Evolutionary conservation across 2,329 filamentous ascomycete genomes (phyloP).

Genomic region (Sordariomycetes sp.): DNA sequence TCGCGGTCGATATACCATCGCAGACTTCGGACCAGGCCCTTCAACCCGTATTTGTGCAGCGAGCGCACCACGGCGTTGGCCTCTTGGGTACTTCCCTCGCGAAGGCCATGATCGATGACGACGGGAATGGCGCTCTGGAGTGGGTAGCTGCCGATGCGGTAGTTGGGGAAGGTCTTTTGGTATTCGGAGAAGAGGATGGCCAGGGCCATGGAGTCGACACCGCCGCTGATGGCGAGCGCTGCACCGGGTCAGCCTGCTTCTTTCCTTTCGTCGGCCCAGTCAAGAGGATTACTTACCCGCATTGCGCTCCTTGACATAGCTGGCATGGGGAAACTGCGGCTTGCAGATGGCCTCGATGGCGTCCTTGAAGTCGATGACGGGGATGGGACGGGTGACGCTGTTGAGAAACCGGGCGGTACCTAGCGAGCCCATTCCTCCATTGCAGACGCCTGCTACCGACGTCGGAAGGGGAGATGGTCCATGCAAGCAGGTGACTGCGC

Average conservation of each 20-base stretch:
- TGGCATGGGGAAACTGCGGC: conserved; percentile 3
- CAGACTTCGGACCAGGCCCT: conserved; percentile 13
- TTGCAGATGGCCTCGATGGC: conserved; percentile 38
- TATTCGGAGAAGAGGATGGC: conserved; percentile 59
- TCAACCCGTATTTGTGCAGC: conserved; percentile 25
- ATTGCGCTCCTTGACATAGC: neutral
- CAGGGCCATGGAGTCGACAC: conserved; percentile 96
- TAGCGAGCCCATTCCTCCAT: conserved; percentile 20
- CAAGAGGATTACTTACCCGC: conserved; percentile 1
- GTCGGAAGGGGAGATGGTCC: too few species aligned
- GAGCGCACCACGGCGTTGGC: conserved; percentile 34
- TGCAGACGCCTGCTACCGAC: neutral
- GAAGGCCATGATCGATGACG: conserved; percentile 49
- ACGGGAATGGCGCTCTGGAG: conserved; percentile 24
- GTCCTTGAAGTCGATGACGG: conserved; percentile 28
- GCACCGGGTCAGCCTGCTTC: conserved; percentile 1
- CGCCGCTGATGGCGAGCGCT: conserved; percentile 82
- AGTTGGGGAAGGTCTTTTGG: conserved; percentile 18
- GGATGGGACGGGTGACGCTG: conserved; percentile 26
- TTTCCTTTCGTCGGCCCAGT: too few species aligned
- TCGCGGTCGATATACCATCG: conserved; percentile 36
- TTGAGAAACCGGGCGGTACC: conserved; percentile 20
- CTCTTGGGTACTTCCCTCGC: conserved; percentile 42
- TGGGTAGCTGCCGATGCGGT: conserved; percentile 36
- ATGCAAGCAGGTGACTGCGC: too few species aligned